phyloP scores from a whole-genome alignment of 2,329 filamentous ascomycete genomes.

The Cercospora canescens region DNA sequence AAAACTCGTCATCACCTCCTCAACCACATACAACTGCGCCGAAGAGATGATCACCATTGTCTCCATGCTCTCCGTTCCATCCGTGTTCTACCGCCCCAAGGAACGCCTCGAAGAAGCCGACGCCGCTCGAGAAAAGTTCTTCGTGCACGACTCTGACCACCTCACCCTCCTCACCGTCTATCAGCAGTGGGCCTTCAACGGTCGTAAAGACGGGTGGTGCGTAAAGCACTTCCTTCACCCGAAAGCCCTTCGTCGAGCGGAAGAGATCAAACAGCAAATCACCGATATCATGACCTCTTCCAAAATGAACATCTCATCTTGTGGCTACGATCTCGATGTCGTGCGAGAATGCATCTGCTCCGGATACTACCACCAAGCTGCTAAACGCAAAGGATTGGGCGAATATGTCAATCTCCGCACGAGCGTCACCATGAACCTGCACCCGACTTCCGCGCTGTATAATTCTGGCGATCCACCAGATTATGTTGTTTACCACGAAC shows the following conservation, averaged over 20 bases:
- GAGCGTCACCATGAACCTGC: constrained; percentile 88
- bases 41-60: constrained; percentile 99
- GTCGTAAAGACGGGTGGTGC: constrained; percentile 89
- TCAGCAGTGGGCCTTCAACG: constrained; percentile 90
- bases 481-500: constrained; percentile 96
- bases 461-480: constrained; percentile 91
- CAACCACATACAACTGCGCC: constrained; percentile 74
- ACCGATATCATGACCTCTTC: constrained; percentile 92
- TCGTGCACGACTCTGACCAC: constrained; percentile 96
- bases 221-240: constrained; percentile 89
- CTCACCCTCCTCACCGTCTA: constrained; percentile 95
- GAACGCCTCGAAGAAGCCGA: constrained; percentile 97
- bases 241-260: constrained; percentile 88
- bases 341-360: constrained; percentile 96
- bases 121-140: constrained; percentile 94
- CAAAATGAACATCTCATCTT: constrained; percentile 83
- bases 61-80: constrained; percentile 94
- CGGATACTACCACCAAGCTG: constrained; percentile 97
- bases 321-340: constrained; percentile 95
- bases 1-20: constrained; percentile 89
- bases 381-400: constrained; percentile 91
- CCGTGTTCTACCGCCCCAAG: constrained; percentile 94
- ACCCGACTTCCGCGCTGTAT: constrained; percentile 91
- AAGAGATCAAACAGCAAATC: constrained; percentile 92
- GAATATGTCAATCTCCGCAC: constrained; percentile 97